Conservation (phyloP, 495 filamentous ascomycete species). For the Penicillium egyptiacum region DNA sequence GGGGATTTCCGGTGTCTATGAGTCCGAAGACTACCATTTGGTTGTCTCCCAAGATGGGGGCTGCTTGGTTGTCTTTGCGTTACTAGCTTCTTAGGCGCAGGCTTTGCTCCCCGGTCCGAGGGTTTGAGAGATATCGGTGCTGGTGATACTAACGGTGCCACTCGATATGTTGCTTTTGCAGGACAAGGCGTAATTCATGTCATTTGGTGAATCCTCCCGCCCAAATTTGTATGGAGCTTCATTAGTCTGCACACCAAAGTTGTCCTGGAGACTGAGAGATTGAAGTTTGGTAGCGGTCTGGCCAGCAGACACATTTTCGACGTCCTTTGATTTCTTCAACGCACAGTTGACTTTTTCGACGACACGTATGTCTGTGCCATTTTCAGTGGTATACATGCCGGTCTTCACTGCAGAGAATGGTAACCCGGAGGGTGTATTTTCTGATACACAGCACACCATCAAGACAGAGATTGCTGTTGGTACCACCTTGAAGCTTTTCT, state of each 20-base stretch:
- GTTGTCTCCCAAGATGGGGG: conserved; percentile 30
- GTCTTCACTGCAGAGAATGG: conserved; percentile 38
- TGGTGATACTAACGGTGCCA: conserved; percentile 28
- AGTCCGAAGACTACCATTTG: conserved; percentile 42
- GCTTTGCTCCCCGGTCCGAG: conserved; percentile 41
- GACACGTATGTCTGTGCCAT: conserved; percentile 9
- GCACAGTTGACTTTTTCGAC: conserved; percentile 13
- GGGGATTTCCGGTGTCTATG: background rate
- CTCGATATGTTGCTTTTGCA: conserved; percentile 32
- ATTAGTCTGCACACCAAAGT: conserved; percentile 26
- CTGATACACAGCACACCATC: conserved; percentile 31
- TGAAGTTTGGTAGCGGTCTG: conserved; percentile 28
- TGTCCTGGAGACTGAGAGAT: conserved; percentile 21
- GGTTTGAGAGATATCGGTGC: conserved; percentile 34
- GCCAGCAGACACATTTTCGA: conserved; percentile 16
- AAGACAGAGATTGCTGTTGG: conserved; percentile 3
- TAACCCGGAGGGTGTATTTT: conserved; percentile 30
- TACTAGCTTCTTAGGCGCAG: conserved; percentile 34
- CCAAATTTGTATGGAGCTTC: conserved; percentile 38
- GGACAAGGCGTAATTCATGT: conserved; percentile 38
- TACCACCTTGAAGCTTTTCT: background rate
- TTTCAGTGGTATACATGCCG: conserved; percentile 21
- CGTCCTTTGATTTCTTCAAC: conserved; percentile 21
- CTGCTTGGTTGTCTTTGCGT: conserved; percentile 17
- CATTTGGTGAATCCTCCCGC: conserved; percentile 24